Evolutionary conservation across 108 stramenopile genomes (phyloP).

Genomic region (Pseudonitzschia delicatissima): DNA sequence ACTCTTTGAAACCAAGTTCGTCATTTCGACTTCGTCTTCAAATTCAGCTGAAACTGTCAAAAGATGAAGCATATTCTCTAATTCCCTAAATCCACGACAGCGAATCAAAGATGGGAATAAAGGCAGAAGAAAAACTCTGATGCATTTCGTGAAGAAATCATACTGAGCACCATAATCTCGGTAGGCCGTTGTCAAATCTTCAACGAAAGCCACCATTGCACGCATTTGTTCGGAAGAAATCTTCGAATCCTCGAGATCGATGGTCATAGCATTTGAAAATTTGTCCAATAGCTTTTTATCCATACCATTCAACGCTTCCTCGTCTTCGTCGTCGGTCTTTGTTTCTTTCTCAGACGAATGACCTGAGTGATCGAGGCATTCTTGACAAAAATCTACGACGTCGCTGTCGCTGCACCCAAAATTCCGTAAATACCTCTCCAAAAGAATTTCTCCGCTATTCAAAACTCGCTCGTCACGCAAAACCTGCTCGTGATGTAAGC

Average conservation of each 20-base stretch:
- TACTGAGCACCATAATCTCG: slow-evolving; percentile 84
- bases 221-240: slow-evolving; percentile 42
- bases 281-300: slow-evolving; percentile 29
- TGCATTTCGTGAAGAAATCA: slow-evolving; percentile 51
- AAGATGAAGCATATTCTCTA: slow-evolving; percentile 62
- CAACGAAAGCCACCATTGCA: slow-evolving; percentile 68
- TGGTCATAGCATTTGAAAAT: slow-evolving; percentile 14
- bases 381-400: slow-evolving; percentile 10
- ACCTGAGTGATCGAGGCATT: slow-evolving; percentile 33
- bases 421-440: slow-evolving; percentile 23
- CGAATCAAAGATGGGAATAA: slow-evolving; percentile 56
- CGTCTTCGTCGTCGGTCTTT: neutral
- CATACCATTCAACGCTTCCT: slow-evolving; percentile 21
- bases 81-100: slow-evolving; percentile 41
- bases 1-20: slow-evolving; percentile 2
- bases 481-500: slow-evolving; percentile 61
- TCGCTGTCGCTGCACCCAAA: slow-evolving; percentile 1
- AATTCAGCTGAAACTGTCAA: slow-evolving; percentile 53
- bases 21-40: slow-evolving; percentile 26
- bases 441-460: slow-evolving; percentile 18
- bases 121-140: slow-evolving; percentile 64
- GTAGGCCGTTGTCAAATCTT: slow-evolving; percentile 67
- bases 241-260: slow-evolving; percentile 1
- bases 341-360: neutral
- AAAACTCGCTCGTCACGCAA: slow-evolving; percentile 40